Evolutionary conservation across 352 stramenopile genomes (phyloP).

Genomic region (Phytophthora sojae): DNA sequence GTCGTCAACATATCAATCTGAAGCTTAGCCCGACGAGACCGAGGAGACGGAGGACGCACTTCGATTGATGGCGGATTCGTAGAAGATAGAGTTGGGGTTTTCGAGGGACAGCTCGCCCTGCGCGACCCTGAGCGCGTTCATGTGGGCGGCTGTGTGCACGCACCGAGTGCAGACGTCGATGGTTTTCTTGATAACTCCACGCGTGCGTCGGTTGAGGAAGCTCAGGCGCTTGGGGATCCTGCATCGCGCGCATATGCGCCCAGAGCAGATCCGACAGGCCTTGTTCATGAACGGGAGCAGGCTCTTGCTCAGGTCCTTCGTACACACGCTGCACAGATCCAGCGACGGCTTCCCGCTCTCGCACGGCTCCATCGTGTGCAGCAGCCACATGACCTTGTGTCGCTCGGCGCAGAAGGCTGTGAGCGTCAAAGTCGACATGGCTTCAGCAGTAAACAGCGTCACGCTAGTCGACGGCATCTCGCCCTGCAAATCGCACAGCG

Average conservation of each 20-base stretch:
- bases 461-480: conserved; percentile 39
- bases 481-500: conserved; percentile 39
- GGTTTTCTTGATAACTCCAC: conserved; percentile 41
- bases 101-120: conserved; percentile 39
- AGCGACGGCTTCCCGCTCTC: conserved; percentile 34
- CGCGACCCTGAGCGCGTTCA: conserved; percentile 41
- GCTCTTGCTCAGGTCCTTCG: conserved; percentile 50
- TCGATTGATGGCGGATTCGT: conserved; percentile 33
- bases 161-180: conserved; percentile 50
- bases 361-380: conserved; percentile 33
- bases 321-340: conserved; percentile 43
- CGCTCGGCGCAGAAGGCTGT: conserved; percentile 41
- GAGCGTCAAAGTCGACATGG: conserved; percentile 33
- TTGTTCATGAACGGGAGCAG: conserved; percentile 49
- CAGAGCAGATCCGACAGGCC: conserved; percentile 41
- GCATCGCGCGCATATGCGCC: conserved; percentile 43
- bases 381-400: conserved; percentile 57
- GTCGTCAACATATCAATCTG: background rate
- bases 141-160: conserved; percentile 37
- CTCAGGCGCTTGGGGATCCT: conserved; percentile 44
- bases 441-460: conserved; percentile 38
- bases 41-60: conserved; percentile 30
- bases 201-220: conserved; percentile 44
- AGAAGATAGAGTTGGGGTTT: conserved; percentile 43
- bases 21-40: conserved; percentile 19